A percentile compares a stretch with the other conserved stretches of the same genome.
Evolutionary conservation across 2,329 filamentous ascomycete genomes (phyloP).

Genomic region (Davidsoniella eucalypti): DNA sequence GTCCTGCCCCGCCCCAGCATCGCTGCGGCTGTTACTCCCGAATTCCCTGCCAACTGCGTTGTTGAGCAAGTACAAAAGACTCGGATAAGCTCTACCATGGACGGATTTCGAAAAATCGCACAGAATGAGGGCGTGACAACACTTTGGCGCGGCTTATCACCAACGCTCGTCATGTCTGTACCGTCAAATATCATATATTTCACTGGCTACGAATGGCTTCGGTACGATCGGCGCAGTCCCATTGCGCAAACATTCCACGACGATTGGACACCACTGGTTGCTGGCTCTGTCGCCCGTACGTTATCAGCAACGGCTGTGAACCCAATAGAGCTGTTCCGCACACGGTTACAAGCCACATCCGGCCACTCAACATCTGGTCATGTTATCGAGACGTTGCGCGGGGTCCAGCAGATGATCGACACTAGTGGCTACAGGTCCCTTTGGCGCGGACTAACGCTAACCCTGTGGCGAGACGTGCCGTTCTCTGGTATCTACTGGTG

Average conservation of each 20-base stretch:
- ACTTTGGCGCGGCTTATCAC: conserved; percentile 85
- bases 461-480: conserved; percentile 90
- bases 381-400: conserved; percentile 61
- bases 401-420: conserved; percentile 63
- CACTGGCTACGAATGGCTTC: conserved; percentile 90
- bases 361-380: conserved; percentile 45
- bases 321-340: conserved; percentile 88
- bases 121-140: conserved; percentile 77
- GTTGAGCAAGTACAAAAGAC: conserved; percentile 73
- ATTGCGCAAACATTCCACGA: conserved; percentile 48
- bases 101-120: conserved; percentile 86
- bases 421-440: conserved; percentile 62
- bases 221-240: conserved; percentile 56
- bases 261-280: conserved; percentile 60
- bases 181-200: conserved; percentile 98
- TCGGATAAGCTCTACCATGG: conserved; percentile 78
- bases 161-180: conserved; percentile 83
- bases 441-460: conserved; percentile 81
- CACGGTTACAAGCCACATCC: conserved; percentile 68
- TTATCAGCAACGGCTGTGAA: conserved; percentile 70
- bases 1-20: conserved; percentile 46
- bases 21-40: conserved; percentile 28
- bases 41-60: conserved; percentile 51
- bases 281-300: conserved; percentile 61
- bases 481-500: conserved; percentile 98